Conservation (phyloP, 1,284 basidiomycete genomes). For the Coniferiporia weirii region DNA sequence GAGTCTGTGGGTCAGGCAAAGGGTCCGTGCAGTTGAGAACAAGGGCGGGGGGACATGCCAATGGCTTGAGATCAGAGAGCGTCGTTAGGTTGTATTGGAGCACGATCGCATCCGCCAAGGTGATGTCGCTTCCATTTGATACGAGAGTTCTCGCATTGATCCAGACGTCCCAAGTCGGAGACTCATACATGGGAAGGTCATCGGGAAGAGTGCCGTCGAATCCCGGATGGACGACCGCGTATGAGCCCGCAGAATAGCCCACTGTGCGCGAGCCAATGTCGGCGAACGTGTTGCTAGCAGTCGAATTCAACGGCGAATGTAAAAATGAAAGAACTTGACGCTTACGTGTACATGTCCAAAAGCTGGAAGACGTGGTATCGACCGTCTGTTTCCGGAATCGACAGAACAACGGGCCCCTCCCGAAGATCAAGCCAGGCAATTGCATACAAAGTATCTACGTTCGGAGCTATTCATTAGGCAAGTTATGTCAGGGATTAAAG, state of each 20-base stretch:
- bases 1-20: too few relatives aligned
- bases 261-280: neutral
- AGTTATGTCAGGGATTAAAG: too few relatives aligned
- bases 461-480: neutral
- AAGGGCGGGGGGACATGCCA: neutral
- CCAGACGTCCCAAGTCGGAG: neutral
- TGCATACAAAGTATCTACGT: neutral
- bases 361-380: neutral
- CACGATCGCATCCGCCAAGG: neutral
- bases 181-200: neutral
- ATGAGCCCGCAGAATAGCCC: neutral
- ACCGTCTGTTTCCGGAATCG: neutral
- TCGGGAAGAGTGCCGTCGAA: neutral
- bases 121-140: neutral
- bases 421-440: neutral
- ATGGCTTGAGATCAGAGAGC: neutral
- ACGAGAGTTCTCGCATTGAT: neutral
- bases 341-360: neutral
- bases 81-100: neutral
- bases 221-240: neutral
- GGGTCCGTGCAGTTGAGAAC: neutral
- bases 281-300: neutral
- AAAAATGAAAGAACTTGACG: neutral
- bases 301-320: neutral
- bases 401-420: too few relatives aligned